Conservation (phyloP, 768 basidiomycete genomes). For the Serendipita indica region DNA sequence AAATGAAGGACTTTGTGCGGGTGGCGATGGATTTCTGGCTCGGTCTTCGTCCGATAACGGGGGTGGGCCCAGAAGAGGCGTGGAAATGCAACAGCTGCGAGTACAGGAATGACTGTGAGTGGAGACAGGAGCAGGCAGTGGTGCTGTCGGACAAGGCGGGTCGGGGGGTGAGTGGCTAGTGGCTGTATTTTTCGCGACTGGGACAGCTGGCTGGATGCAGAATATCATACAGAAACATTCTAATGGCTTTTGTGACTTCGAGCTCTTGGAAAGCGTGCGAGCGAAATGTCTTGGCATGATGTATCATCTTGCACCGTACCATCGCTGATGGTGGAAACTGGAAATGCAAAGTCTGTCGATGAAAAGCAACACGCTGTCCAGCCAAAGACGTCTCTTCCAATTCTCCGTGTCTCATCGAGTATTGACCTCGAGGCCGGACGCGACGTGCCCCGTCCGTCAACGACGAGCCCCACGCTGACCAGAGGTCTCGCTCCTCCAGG, state of each 20-base stretch:
- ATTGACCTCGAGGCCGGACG: neutral
- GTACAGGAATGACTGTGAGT: slow-evolving; percentile 2
- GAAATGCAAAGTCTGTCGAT: neutral
- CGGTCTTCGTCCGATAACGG: neutral
- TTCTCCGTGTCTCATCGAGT: neutral
- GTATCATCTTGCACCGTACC: neutral
- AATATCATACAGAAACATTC: too few relatives aligned
- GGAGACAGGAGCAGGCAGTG: neutral
- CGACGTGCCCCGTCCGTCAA: neutral
- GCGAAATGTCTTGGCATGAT: slow-evolving; percentile 1
- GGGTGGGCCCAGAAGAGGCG: neutral
- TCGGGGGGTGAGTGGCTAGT: too few relatives aligned
- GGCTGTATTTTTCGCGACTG: neutral
- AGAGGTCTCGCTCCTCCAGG: neutral
- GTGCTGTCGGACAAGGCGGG: neutral
- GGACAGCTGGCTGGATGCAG: neutral
- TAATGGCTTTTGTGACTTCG: too few relatives aligned
- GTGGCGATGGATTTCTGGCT: slow-evolving; percentile 7
- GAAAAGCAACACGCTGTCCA: neutral
- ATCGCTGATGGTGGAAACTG: neutral
- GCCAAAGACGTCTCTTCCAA: neutral
- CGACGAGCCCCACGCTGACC: neutral
- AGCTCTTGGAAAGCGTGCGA: neutral
- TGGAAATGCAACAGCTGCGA: slow-evolving; percentile 7
- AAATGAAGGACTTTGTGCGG: too few relatives aligned